These are phyloP conservation scores for Lactuca saligna DNA, from an alignment of 129 eudicot genomes.

Conservation along the genomic window DNA sequence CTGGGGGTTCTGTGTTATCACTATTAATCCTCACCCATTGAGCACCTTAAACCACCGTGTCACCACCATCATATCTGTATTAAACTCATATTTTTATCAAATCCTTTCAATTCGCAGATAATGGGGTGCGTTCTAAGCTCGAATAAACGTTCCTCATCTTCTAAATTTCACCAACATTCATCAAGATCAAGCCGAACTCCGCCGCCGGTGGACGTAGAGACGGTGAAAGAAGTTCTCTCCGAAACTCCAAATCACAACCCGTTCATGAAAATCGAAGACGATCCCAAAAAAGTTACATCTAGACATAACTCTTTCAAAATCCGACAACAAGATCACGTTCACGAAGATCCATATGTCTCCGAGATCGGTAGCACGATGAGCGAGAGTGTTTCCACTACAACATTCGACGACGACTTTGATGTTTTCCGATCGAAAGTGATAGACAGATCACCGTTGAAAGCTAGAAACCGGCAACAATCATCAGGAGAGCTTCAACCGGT, in stretches of 20 bases:
- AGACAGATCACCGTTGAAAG: slow-evolving; percentile 42
- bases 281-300: slow-evolving; percentile 13
- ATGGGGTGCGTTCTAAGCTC: slow-evolving; percentile 60
- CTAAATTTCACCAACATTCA: slow-evolving; percentile 17
- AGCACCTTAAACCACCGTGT: slow-evolving; percentile 2
- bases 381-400: slow-evolving; percentile 34
- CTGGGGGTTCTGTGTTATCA: background rate
- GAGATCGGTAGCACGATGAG: slow-evolving; percentile 43
- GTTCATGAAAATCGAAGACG: slow-evolving; percentile 9
- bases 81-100: background rate
- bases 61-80: background rate
- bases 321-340: slow-evolving; percentile 8
- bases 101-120: background rate
- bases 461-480: slow-evolving; percentile 21
- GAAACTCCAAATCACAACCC: slow-evolving; percentile 44
- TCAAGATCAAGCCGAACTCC: slow-evolving; percentile 29
- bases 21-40: background rate
- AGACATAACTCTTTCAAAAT: slow-evolving; percentile 3
- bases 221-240: slow-evolving; percentile 62
- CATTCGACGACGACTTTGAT: slow-evolving; percentile 35
- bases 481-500: slow-evolving; percentile 39
- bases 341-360: slow-evolving; percentile 18
- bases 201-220: slow-evolving; percentile 51
- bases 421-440: slow-evolving; percentile 26
- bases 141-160: slow-evolving; percentile 18